Conservation (phyloP, 2,329 filamentous ascomycete species). For the Fusarium phyllophilum region DNA sequence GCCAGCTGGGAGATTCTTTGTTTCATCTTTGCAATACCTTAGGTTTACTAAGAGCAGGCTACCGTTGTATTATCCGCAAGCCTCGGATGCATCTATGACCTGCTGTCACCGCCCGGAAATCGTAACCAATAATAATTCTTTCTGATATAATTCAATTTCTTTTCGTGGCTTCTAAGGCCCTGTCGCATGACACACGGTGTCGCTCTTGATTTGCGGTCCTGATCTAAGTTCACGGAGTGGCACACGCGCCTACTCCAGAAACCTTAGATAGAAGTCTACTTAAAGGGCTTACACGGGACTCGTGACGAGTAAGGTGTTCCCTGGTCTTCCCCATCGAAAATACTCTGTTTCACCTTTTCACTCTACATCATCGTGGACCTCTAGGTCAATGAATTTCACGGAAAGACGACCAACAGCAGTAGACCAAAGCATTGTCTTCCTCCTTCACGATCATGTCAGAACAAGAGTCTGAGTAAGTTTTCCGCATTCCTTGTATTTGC, state of each 20-base stretch:
- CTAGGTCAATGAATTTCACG: too few relatives aligned
- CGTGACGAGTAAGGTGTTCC: background rate
- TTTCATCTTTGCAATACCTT: accelerated
- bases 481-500: background rate
- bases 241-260: too few relatives aligned
- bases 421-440: too few relatives aligned
- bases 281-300: background rate
- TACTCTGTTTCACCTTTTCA: accelerated
- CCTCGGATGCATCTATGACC: background rate
- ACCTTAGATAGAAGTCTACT: background rate
- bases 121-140: too few relatives aligned
- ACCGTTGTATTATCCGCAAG: background rate
- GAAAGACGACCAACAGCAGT: background rate
- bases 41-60: background rate
- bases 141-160: accelerated
- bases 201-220: background rate
- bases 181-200: accelerated
- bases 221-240: background rate
- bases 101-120: too few relatives aligned
- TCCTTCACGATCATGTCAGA: background rate
- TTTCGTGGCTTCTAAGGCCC: background rate
- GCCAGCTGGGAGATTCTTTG: accelerated
- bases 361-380: too few relatives aligned
- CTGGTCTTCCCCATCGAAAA: background rate
- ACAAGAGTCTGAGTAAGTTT: background rate